Conservation (phyloP, 2,329 filamentous ascomycete genomes). For the Colletotrichum sp. region DNA sequence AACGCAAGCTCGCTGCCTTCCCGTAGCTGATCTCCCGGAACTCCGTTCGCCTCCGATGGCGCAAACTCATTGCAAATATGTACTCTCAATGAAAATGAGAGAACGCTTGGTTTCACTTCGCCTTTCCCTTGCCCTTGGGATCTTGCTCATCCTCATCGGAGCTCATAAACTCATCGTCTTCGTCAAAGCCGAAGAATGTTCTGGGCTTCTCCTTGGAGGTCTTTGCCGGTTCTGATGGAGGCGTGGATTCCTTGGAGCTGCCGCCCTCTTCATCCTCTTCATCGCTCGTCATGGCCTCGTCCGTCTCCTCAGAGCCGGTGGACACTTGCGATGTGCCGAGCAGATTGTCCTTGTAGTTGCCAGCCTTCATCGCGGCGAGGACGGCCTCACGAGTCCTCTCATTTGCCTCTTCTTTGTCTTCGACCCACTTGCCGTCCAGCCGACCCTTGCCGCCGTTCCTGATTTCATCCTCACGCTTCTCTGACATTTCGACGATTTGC, state of each 20-base stretch:
- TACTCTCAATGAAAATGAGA: background rate
- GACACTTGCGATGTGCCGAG: constrained; percentile 57
- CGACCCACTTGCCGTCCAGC: constrained; percentile 91
- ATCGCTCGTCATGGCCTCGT: constrained; percentile 35
- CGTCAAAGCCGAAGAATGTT: constrained; percentile 78
- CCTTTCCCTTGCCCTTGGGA: background rate
- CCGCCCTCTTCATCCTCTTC: constrained; percentile 43
- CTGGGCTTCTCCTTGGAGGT: constrained; percentile 43
- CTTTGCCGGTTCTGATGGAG: constrained; percentile 45
- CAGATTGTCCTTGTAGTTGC: constrained; percentile 66
- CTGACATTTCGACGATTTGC: constrained; percentile 83
- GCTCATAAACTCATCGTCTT: constrained; percentile 78
- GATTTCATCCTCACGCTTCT: constrained; percentile 83
- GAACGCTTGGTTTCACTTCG: background rate
- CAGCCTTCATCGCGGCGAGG: constrained; percentile 70
- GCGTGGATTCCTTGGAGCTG: constrained; percentile 55
- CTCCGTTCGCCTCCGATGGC: constrained; percentile 2
- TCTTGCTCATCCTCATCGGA: constrained; percentile 59
- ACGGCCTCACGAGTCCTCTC: constrained; percentile 84
- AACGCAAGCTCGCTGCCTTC: background rate
- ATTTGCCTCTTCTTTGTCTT: constrained; percentile 88
- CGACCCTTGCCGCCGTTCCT: constrained; percentile 73
- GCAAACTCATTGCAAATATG: background rate
- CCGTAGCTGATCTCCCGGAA: background rate
- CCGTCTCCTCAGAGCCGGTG: constrained; percentile 39